Conservation (phyloP, 495 filamentous ascomycete species). For the Collariella sp. region DNA sequence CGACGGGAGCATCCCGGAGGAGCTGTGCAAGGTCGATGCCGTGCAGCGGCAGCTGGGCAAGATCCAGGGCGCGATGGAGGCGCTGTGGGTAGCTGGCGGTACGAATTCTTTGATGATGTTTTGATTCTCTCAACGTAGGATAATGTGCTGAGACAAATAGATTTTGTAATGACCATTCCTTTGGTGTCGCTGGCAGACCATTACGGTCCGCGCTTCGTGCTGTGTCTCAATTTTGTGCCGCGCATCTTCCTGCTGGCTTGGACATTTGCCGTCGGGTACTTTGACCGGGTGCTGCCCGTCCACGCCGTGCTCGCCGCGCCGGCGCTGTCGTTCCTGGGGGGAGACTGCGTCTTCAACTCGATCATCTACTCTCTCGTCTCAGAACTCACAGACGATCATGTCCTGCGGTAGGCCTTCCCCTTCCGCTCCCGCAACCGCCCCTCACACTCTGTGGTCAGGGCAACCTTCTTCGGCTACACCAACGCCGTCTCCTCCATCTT, state of each 20-base stretch:
- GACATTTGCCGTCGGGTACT: constrained; percentile 34
- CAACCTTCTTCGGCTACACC: constrained; percentile 39
- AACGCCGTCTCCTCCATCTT: constrained; percentile 36
- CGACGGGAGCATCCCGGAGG: constrained; percentile 35
- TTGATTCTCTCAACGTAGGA: not conserved
- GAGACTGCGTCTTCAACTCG: constrained; percentile 41
- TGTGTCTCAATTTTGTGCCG: constrained; percentile 35
- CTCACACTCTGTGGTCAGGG: constrained; percentile 20
- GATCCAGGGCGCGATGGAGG: constrained; percentile 38
- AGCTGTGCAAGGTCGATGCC: constrained; percentile 38
- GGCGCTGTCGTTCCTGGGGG: constrained; percentile 34
- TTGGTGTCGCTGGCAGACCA: constrained; percentile 33
- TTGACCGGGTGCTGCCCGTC: constrained; percentile 30
- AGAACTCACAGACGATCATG: constrained; percentile 30
- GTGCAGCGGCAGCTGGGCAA: constrained; percentile 39
- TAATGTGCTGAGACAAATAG: constrained; percentile 19
- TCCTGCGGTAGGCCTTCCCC: constrained; percentile 25
- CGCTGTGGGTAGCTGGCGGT: constrained; percentile 39
- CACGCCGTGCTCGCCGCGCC: constrained; percentile 31
- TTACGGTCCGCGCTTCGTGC: constrained; percentile 29
- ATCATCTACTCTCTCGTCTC: constrained; percentile 38
- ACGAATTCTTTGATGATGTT: constrained; percentile 5
- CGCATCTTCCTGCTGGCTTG: constrained; percentile 34
- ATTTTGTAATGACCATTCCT: constrained; percentile 40
- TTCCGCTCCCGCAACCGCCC: not conserved